Conservation (phyloP, 2,329 filamentous ascomycete species). For the Fusarium sp. region DNA sequence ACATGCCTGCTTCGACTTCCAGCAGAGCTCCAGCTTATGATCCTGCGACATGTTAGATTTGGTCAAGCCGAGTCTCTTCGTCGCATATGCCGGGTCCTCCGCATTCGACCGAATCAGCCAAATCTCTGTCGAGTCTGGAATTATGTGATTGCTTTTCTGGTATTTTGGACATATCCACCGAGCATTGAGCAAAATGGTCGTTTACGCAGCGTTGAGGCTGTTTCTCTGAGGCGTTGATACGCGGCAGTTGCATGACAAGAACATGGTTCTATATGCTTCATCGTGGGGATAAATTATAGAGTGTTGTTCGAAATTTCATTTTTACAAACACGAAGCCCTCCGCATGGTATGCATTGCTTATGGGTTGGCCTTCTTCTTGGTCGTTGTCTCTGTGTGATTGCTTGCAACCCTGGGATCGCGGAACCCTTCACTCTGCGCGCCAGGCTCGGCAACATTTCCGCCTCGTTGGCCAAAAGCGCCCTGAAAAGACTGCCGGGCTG, state of each 20-base stretch:
- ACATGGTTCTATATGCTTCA: neutral
- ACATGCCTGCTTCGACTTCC: conserved; percentile 50
- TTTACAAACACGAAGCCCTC: conserved; percentile 12
- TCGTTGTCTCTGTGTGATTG: conserved; percentile 24
- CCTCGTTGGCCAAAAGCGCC: conserved; percentile 25
- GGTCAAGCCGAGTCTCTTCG: conserved; percentile 55
- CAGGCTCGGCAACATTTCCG: conserved; percentile 11
- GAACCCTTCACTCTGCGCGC: conserved; percentile 21
- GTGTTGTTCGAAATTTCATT: conserved; percentile 3
- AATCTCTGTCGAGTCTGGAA: conserved; percentile 40
- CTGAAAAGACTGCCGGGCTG: conserved; percentile 4
- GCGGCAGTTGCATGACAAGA: neutral
- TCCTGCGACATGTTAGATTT: conserved; percentile 53
- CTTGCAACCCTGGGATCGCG: conserved; percentile 27
- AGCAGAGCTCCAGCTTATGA: conserved; percentile 53
- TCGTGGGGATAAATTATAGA: neutral
- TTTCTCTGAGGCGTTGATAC: neutral
- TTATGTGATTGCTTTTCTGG: conserved; percentile 45
- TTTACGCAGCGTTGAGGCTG: conserved; percentile 7
- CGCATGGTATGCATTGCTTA: neutral
- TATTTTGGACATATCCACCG: conserved; percentile 56
- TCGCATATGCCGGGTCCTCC: conserved; percentile 52
- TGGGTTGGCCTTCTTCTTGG: conserved; percentile 17
- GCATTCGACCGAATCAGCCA: conserved; percentile 46
- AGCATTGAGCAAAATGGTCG: conserved; percentile 51